Evolutionary conservation across 2,329 filamentous ascomycete genomes (phyloP).

Genomic region (Calonectria multiphialidica): DNA sequence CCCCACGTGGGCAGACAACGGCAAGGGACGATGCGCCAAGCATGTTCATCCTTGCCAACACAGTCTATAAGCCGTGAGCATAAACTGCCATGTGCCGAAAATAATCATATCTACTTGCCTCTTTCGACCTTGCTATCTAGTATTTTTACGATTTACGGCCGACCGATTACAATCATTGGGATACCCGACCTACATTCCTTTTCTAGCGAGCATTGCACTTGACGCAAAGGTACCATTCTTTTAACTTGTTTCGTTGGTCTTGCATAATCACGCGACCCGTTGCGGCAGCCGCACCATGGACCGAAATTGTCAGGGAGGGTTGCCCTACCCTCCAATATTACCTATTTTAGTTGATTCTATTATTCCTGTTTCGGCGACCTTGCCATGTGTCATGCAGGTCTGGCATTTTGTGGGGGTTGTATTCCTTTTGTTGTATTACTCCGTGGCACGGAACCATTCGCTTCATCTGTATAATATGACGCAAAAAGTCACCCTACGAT

Average conservation of each 20-base stretch:
- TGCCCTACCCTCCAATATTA: constrained; percentile 18
- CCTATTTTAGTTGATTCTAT: constrained; percentile 4
- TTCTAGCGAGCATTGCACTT: constrained; percentile 20
- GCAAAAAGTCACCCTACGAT: background rate
- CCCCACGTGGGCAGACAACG: constrained; percentile 49
- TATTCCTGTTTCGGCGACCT: background rate
- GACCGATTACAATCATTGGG: constrained; percentile 43
- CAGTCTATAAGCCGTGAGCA: constrained; percentile 60
- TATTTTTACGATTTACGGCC: constrained; percentile 42
- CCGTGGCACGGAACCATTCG: constrained; percentile 15
- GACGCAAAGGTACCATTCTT: constrained; percentile 17
- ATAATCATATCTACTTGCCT: constrained; percentile 6
- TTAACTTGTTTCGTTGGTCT: constrained; percentile 6
- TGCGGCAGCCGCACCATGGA: constrained; percentile 36
- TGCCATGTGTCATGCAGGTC: constrained; percentile 4
- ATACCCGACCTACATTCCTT: constrained; percentile 38
- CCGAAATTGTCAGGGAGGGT: constrained; percentile 12
- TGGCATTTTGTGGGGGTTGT: background rate
- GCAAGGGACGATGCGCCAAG: constrained; percentile 48
- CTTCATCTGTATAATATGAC: constrained; percentile 18
- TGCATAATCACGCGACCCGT: constrained; percentile 29
- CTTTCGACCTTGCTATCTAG: constrained; percentile 4
- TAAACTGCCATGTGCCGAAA: constrained; percentile 11
- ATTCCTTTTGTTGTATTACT: constrained; percentile 7
- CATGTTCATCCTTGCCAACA: constrained; percentile 59